These are phyloP conservation scores for Penicillium desertorum DNA, from an alignment of 495 filamentous ascomycete genomes.

Conservation along the genomic window DNA sequence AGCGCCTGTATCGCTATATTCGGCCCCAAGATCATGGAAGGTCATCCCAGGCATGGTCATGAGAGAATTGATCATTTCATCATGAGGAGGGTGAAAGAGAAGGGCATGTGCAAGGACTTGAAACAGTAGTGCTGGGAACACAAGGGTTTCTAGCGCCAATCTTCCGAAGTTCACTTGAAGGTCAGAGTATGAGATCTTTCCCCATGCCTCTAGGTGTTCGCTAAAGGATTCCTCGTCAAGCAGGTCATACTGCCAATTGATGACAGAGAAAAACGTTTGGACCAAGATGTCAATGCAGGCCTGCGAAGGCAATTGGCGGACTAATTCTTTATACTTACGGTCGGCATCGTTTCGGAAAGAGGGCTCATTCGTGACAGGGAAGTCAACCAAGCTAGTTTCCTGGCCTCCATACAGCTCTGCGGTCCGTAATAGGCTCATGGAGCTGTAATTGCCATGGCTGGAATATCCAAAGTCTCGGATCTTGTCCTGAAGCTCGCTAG, in stretches of 20 bases:
- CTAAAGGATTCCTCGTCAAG: slow-evolving; percentile 54
- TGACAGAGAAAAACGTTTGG: slow-evolving; percentile 53
- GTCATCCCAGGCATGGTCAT: no score
- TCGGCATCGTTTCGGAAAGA: slow-evolving; percentile 6
- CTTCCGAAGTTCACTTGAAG: slow-evolving; percentile 15
- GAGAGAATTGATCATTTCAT: no score
- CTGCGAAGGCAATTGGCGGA: slow-evolving; percentile 53
- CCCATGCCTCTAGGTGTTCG: slow-evolving; percentile 51
- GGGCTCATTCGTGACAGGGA: not conserved
- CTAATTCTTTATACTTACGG: slow-evolving; percentile 50
- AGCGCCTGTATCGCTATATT: no score
- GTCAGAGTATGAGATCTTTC: slow-evolving; percentile 18
- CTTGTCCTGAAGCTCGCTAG: slow-evolving; percentile 12
- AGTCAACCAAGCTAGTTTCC: not conserved
- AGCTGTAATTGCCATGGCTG: slow-evolving; percentile 14
- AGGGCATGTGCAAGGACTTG: no score
- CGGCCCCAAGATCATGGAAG: no score
- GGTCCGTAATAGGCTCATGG: slow-evolving; percentile 17
- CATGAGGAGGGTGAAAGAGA: no score
- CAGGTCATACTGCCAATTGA: slow-evolving; percentile 60
- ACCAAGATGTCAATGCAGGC: slow-evolving; percentile 54
- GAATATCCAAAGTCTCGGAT: slow-evolving; percentile 20
- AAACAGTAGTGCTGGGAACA: no score
- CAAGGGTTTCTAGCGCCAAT: slow-evolving; percentile 12
- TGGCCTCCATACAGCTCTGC: slow-evolving; percentile 7